These are phyloP conservation scores for Cubamyces sp. DNA, from an alignment of 768 basidiomycete species.

Conservation along the genomic window DNA sequence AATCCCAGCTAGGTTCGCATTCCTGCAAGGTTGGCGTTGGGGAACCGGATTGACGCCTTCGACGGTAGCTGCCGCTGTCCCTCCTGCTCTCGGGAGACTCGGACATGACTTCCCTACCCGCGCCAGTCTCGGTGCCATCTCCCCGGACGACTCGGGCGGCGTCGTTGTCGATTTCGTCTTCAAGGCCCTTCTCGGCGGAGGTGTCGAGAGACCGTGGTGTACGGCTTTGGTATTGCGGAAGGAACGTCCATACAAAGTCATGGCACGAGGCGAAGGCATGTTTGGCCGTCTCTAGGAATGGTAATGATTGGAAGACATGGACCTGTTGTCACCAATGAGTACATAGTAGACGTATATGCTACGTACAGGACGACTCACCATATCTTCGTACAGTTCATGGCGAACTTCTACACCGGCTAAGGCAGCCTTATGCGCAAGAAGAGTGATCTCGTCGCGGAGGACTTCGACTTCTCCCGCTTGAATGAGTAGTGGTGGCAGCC, in stretches of 20 bases:
- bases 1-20: constrained; percentile 57
- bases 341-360: not conserved
- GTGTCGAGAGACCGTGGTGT: constrained; percentile 57
- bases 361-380: constrained; percentile 50
- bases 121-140: constrained; percentile 63
- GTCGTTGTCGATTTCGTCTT: constrained; percentile 71
- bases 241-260: constrained; percentile 63
- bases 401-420: constrained; percentile 83
- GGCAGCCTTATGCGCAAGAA: constrained; percentile 92
- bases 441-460: constrained; percentile 88
- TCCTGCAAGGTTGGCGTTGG: constrained; percentile 15
- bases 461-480: constrained; percentile 95
- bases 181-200: constrained; percentile 61
- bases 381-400: constrained; percentile 91
- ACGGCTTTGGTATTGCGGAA: constrained; percentile 56
- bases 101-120: constrained; percentile 19
- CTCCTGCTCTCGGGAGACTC: constrained; percentile 21
- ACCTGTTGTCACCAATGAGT: constrained; percentile 47
- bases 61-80: constrained; percentile 29
- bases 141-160: constrained; percentile 70
- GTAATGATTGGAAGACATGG: constrained; percentile 90
- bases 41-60: constrained; percentile 21
- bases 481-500: constrained; percentile 87
- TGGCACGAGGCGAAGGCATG: constrained; percentile 72
- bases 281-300: constrained; percentile 70